phyloP scores from a whole-genome alignment of 139 green algal species.

The Tetraselmis chui region DNA sequence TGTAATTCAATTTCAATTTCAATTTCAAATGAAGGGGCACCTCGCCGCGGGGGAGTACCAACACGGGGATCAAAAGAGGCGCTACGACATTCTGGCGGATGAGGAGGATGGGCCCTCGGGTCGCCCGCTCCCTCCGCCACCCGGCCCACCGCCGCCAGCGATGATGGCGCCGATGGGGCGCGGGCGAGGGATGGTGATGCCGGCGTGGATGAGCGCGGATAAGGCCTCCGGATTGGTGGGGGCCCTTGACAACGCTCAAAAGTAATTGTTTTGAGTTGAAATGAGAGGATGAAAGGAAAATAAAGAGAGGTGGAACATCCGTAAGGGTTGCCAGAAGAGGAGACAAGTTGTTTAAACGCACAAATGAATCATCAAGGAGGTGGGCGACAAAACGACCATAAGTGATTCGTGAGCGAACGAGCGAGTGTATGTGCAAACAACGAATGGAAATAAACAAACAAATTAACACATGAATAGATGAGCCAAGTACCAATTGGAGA shows the following conservation, averaged over 20 bases:
- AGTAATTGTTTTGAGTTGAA: neutral
- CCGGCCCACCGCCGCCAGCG: neutral
- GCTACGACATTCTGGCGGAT: conserved; percentile 1
- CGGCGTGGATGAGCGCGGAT: neutral
- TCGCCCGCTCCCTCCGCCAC: too few relatives aligned
- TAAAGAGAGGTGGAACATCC: too few relatives aligned
- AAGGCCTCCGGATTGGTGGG: neutral
- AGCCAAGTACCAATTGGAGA: too few relatives aligned
- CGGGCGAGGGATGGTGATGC: neutral
- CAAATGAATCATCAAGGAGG: neutral
- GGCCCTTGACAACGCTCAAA: neutral
- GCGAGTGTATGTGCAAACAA: too few relatives aligned
- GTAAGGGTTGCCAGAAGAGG: too few relatives aligned
- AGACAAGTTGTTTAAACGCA: neutral
- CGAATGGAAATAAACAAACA: too few relatives aligned
- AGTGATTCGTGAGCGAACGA: too few relatives aligned
- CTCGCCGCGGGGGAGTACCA: neutral
- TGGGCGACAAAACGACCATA: neutral
- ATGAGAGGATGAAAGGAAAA: too few relatives aligned
- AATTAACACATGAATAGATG: too few relatives aligned
- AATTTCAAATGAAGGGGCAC: too few relatives aligned
- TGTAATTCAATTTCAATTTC: too few relatives aligned
- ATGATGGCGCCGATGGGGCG: neutral
- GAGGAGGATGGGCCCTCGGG: neutral
- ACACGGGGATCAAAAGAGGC: neutral